These are phyloP conservation scores for Alternaria angustiovoidea DNA, from an alignment of 2,329 filamentous ascomycete species.

Conservation along the genomic window DNA sequence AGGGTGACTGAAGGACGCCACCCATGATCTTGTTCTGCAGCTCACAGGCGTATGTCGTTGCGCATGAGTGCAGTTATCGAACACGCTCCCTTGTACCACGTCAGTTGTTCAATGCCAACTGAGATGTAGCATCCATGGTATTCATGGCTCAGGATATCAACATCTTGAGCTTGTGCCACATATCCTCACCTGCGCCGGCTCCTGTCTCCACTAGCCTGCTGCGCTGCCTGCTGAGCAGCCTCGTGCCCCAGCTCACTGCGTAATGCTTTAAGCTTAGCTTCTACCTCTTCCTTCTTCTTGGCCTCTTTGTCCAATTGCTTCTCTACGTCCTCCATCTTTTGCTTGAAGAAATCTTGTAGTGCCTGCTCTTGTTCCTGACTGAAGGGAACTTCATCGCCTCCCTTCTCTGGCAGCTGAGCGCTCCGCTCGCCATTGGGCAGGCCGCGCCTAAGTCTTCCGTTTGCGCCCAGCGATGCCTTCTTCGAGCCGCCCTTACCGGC, in stretches of 20 bases:
- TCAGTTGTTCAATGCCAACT: neutral
- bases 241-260: constrained; percentile 46
- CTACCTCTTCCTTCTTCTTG: constrained; percentile 41
- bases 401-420: constrained; percentile 47
- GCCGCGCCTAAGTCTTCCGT: constrained; percentile 45
- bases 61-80: neutral
- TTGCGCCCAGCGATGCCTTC: constrained; percentile 44
- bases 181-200: constrained; percentile 44
- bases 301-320: constrained; percentile 43
- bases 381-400: constrained; percentile 43
- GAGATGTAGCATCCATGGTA: neutral
- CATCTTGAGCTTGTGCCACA: neutral
- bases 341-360: constrained; percentile 40
- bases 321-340: constrained; percentile 46
- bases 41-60: neutral
- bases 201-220: constrained; percentile 49
- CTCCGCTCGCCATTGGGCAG: constrained; percentile 48
- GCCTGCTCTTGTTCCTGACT: constrained; percentile 48
- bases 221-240: constrained; percentile 48
- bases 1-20: neutral
- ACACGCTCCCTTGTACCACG: neutral
- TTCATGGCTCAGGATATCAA: neutral
- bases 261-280: constrained; percentile 41
- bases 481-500: constrained; percentile 54
- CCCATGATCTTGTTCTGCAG: neutral